Conservation (phyloP, 148 eudicot species). For the Salicornia ramosissima region DNA sequence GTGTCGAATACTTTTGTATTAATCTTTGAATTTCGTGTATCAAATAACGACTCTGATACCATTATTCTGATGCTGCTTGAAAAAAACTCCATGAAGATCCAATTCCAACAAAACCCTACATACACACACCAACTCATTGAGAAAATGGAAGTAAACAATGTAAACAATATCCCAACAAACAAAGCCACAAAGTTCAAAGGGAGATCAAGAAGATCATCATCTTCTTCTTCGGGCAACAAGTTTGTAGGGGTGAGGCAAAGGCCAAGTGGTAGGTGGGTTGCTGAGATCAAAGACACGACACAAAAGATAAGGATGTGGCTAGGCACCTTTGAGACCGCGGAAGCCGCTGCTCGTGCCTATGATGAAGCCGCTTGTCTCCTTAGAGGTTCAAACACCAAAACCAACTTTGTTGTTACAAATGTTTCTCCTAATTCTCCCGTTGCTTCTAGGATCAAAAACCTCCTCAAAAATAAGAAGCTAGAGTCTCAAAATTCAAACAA, state of each 20-base stretch:
- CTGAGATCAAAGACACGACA: slow-evolving; percentile 67
- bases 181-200: slow-evolving; percentile 35
- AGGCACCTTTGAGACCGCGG: slow-evolving; percentile 63
- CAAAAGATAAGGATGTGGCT: slow-evolving; percentile 75
- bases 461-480: slow-evolving; percentile 51
- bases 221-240: slow-evolving; percentile 22
- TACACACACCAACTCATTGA: slow-evolving; percentile 15
- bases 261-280: slow-evolving; percentile 72
- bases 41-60: no score
- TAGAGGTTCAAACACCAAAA: slow-evolving; percentile 56
- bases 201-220: slow-evolving; percentile 26
- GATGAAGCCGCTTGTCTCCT: slow-evolving; percentile 74
- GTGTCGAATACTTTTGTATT: neutral
- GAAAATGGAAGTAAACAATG: slow-evolving; percentile 20
- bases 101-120: slow-evolving; percentile 37
- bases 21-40: no score
- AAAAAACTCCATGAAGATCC: slow-evolving; percentile 21
- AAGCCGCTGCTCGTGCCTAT: slow-evolving; percentile 67
- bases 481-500: slow-evolving; percentile 21
- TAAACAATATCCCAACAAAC: slow-evolving; percentile 14
- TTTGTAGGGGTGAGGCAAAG: slow-evolving; percentile 69
- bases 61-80: neutral
- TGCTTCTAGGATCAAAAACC: slow-evolving; percentile 53
- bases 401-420: slow-evolving; percentile 44
- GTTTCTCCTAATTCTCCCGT: slow-evolving; percentile 54